Percentiles rank a stretch among this genome's conserved stretches.
Conservation (phyloP, 192 early-diverging fungal genomes). For the Geranomyces variabilis region DNA sequence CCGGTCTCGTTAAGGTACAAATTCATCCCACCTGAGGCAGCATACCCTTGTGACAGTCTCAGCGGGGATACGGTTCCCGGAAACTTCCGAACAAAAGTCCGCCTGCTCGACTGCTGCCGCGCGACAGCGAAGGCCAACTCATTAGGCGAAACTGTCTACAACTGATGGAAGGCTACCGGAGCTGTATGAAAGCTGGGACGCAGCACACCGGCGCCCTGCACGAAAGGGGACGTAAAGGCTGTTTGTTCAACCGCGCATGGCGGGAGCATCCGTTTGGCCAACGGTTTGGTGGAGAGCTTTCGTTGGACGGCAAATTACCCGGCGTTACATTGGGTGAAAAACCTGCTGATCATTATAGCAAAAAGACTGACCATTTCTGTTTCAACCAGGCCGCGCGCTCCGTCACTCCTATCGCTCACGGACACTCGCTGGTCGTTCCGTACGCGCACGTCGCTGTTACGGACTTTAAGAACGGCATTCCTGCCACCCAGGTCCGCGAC, state of each 20-base stretch:
- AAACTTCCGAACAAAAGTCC: constrained; percentile 3
- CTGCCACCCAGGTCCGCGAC: constrained; percentile 54
- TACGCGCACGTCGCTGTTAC: constrained; percentile 48
- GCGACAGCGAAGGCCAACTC: not conserved
- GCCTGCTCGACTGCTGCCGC: too few species aligned
- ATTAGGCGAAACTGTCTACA: not conserved
- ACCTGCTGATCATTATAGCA: too few species aligned
- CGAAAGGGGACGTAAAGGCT: too few species aligned
- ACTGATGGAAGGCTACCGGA: too few species aligned
- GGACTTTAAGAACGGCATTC: constrained; percentile 54
- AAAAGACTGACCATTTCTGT: too few species aligned
- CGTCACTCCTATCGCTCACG: constrained; percentile 29
- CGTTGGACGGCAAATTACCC: too few species aligned
- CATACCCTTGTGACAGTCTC: not conserved
- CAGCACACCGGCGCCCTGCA: too few species aligned
- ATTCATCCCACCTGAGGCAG: not conserved
- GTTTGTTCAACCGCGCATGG: too few species aligned
- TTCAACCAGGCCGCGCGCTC: constrained; percentile 19
- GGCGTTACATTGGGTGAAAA: too few species aligned
- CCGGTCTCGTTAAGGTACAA: constrained; percentile 9
- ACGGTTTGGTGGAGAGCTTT: too few species aligned
- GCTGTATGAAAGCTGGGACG: too few species aligned
- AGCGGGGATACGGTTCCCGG: not conserved
- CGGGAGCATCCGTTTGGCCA: too few species aligned
- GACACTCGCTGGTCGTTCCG: constrained; percentile 56